Evolutionary conservation across 495 filamentous ascomycete genomes (phyloP).

Genomic region (Trichoderma parareesei): DNA sequence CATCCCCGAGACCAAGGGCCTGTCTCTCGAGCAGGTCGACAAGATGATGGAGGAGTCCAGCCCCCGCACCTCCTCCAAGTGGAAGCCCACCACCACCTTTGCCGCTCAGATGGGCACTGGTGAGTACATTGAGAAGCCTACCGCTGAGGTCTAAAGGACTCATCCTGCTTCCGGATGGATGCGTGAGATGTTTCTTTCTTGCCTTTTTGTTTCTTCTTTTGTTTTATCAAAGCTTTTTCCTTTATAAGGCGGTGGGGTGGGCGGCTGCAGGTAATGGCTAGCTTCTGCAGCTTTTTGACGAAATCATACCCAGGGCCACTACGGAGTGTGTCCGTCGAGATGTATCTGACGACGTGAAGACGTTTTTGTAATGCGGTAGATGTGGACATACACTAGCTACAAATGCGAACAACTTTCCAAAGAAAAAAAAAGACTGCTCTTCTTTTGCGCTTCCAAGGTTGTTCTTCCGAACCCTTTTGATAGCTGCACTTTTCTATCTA

Average conservation of each 20-base stretch:
- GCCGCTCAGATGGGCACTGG: constrained; percentile 45
- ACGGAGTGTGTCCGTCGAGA: neutral
- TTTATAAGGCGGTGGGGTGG: constrained; percentile 2
- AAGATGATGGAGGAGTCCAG: constrained; percentile 80
- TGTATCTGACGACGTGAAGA: neutral
- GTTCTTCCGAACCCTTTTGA: neutral
- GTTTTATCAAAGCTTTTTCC: neutral
- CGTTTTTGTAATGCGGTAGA: constrained; percentile 9
- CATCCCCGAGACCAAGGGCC: constrained; percentile 78
- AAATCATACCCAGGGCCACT: constrained; percentile 4
- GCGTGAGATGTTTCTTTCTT: neutral
- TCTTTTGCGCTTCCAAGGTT: neutral
- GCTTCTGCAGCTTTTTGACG: constrained; percentile 1
- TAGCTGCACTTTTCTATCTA: neutral
- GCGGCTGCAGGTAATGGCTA: constrained; percentile 1
- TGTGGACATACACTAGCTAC: neutral
- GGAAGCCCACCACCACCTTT: constrained; percentile 43
- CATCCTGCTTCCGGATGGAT: neutral
- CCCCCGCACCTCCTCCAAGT: constrained; percentile 53
- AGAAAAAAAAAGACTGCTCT: neutral
- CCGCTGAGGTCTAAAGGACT: constrained; percentile 7
- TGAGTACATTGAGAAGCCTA: constrained; percentile 14
- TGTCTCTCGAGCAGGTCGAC: constrained; percentile 83
- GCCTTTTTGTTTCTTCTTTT: neutral
- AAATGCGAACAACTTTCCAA: neutral